Conservation (phyloP, 495 filamentous ascomycete species). For the Parmelia sp. region DNA sequence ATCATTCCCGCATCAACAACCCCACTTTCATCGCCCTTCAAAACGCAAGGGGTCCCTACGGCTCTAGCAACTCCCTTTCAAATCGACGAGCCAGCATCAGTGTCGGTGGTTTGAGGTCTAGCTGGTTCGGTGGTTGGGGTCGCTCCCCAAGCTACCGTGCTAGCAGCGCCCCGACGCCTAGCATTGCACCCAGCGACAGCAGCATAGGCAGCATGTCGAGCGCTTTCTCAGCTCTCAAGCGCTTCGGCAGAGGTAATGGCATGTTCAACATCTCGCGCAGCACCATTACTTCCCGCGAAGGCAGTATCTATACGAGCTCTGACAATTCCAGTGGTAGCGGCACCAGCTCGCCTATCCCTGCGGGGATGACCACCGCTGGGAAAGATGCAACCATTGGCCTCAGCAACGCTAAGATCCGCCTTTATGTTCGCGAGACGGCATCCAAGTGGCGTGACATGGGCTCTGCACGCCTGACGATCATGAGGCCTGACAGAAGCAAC, state of each 20-base stretch:
- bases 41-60: conserved; percentile 47
- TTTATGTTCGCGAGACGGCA: conserved; percentile 70
- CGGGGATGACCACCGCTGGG: conserved; percentile 48
- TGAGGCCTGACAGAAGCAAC: conserved; percentile 39
- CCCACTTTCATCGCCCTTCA: conserved; percentile 82
- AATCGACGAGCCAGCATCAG: conserved; percentile 34
- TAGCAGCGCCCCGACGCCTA: conserved; percentile 43
- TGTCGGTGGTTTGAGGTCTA: conserved; percentile 19
- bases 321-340: conserved; percentile 36
- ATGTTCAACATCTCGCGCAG: conserved; percentile 73
- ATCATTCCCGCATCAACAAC: conserved; percentile 76
- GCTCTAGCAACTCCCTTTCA: conserved; percentile 33
- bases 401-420: conserved; percentile 70
- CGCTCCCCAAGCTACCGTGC: conserved; percentile 52
- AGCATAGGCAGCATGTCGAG: conserved; percentile 53
- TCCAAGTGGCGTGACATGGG: conserved; percentile 89
- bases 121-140: conserved; percentile 29
- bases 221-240: conserved; percentile 66
- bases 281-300: conserved; percentile 51
- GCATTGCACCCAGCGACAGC: conserved; percentile 50
- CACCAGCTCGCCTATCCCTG: conserved; percentile 52
- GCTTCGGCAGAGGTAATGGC: conserved; percentile 55
- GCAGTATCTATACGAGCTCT: conserved; percentile 54
- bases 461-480: conserved; percentile 72
- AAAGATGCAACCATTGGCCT: conserved; percentile 52